Evolutionary conservation across 257 asterid species (phyloP).

Genomic region (Lantana camara): DNA sequence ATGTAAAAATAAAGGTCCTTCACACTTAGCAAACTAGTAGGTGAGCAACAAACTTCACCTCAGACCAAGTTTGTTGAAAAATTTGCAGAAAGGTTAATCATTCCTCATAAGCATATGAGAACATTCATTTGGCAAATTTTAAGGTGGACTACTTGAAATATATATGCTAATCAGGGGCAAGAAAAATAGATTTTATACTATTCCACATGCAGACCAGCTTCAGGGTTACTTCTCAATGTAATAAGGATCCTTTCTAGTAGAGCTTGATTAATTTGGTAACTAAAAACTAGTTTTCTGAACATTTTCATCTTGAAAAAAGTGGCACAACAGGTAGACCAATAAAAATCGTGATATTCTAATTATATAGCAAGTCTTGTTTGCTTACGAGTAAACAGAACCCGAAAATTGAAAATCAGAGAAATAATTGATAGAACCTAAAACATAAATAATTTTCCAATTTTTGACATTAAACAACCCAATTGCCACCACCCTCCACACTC

Average conservation of each 20-base stretch:
- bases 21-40: not conserved
- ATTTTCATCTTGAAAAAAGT: not conserved
- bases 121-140: not conserved
- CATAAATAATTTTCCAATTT: constrained; percentile 1
- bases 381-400: not conserved
- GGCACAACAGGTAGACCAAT: not conserved
- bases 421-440: not conserved
- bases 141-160: too few relatives aligned
- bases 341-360: not conserved
- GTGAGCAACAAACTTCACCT: not conserved
- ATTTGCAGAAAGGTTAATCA: not conserved
- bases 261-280: not conserved
- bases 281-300: not conserved
- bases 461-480: not conserved
- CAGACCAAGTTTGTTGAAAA: not conserved
- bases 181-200: not conserved
- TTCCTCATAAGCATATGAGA: not conserved
- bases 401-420: not conserved
- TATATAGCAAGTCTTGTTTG: not conserved
- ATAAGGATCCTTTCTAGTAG: not conserved
- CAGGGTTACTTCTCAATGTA: not conserved
- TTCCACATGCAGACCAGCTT: too few relatives aligned
- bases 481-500: not conserved
- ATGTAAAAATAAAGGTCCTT: not conserved
- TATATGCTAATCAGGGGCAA: too few relatives aligned